Conservation (phyloP, 2,329 filamentous ascomycete species). For the Amesomyces nigricolor region DNA sequence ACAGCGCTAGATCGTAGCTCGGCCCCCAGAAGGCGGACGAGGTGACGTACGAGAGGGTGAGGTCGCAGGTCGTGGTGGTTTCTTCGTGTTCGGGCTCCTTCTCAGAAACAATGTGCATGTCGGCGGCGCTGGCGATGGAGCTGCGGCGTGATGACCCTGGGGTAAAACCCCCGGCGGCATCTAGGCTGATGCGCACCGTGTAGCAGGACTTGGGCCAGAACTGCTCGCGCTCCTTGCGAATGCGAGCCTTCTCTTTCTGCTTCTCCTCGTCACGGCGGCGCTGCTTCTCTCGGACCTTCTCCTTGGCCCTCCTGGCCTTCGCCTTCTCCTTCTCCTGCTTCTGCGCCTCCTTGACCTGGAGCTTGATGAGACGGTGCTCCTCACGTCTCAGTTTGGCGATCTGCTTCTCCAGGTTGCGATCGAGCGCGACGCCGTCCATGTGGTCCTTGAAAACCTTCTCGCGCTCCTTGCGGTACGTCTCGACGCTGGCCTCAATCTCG, state of each 20-base stretch:
- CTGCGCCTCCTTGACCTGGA: slow-evolving; percentile 21
- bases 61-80: slow-evolving; percentile 33
- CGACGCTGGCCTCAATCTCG: slow-evolving; percentile 35
- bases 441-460: slow-evolving; percentile 39
- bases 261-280: slow-evolving; percentile 34
- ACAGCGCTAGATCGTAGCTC: slow-evolving; percentile 58
- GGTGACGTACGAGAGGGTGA: slow-evolving; percentile 56
- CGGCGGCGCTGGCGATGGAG: slow-evolving; percentile 47
- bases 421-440: slow-evolving; percentile 29
- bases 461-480: slow-evolving; percentile 40
- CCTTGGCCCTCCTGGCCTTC: slow-evolving; percentile 35
- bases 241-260: slow-evolving; percentile 39
- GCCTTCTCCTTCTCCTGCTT: slow-evolving; percentile 30
- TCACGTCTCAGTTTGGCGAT: slow-evolving; percentile 33
- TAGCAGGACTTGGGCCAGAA: slow-evolving; percentile 50
- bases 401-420: slow-evolving; percentile 32
- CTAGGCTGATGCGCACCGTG: slow-evolving; percentile 46
- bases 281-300: slow-evolving; percentile 30
- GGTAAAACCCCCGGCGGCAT: slow-evolving; percentile 39
- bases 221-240: slow-evolving; percentile 38
- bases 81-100: slow-evolving; percentile 38
- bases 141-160: slow-evolving; percentile 41
- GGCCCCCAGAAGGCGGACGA: slow-evolving; percentile 53
- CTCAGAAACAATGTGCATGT: slow-evolving; percentile 46
- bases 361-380: slow-evolving; percentile 28